Evolutionary conservation across 345 rosid genomes (phyloP).

Genomic region (Kandelia obovata): DNA sequence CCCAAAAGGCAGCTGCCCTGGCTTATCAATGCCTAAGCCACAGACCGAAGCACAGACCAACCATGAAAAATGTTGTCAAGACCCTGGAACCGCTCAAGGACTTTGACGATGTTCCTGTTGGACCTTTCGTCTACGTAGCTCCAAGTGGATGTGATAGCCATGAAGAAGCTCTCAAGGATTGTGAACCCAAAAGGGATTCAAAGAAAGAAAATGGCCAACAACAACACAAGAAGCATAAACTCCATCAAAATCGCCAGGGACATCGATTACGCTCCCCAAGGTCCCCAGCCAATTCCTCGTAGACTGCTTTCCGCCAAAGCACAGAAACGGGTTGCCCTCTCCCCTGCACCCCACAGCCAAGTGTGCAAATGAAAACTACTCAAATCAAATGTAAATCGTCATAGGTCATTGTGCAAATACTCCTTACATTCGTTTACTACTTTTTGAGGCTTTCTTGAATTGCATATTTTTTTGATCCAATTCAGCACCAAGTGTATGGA

Average conservation of each 20-base stretch:
- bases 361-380: neutral
- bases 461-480: no score
- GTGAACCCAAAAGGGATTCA: conserved; percentile 25
- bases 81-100: conserved; percentile 59
- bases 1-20: conserved; percentile 68
- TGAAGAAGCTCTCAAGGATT: conserved; percentile 26
- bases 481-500: no score
- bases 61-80: conserved; percentile 60
- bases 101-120: conserved; percentile 45
- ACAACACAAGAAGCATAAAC: conserved; percentile 27
- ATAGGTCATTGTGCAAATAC: no score
- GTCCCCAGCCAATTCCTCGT: conserved; percentile 23
- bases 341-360: conserved; percentile 30
- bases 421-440: no score
- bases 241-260: conserved; percentile 17
- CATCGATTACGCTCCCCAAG: conserved; percentile 26
- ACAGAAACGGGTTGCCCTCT: conserved; percentile 36
- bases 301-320: conserved; percentile 25
- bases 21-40: conserved; percentile 80
- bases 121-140: conserved; percentile 67
- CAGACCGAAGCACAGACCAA: conserved; percentile 73
- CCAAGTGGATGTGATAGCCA: conserved; percentile 33
- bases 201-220: conserved; percentile 38
- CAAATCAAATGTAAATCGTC: conserved; percentile 2
- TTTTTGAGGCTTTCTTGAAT: no score